Evolutionary conservation across 768 basidiomycete genomes (phyloP), one percentile per base, ranked within the genome.

Genomic region (Suillus decipiens): DNA sequence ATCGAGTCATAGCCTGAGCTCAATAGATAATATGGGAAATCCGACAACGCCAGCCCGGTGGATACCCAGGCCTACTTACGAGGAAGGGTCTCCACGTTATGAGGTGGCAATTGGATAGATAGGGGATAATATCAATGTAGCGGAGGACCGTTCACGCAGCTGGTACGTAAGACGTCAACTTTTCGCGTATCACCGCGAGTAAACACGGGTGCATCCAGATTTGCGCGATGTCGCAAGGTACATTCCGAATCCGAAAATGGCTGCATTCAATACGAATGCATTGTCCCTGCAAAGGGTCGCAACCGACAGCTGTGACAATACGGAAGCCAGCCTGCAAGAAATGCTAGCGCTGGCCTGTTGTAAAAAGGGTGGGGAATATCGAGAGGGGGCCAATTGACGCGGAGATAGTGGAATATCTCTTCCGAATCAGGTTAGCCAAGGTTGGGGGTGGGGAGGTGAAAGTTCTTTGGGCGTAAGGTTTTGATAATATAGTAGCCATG

Each of bases 221-320:
- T 58, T 77, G 77, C 55, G 78, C 68, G 3, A 74, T 74, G 19
- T 80, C 76, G 53, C 80, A 76, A 15, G 77, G 73, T 0, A 73
- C 61, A 1, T 75, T 76, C 19, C 69, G 67, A 9, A 80, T 76
- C 15, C 68, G 68, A 6, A 80, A 70, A 2, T 80, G 71, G 61
- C 77, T 76, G 5, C 69, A 64, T 5, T 73, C 71, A 34, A 75
- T 72, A 61, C 69, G 71, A 24, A 72, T 64, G 14, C 69, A 61
- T 60, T 73, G 73, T 15, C 71, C 66, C 34, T 69, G 68, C 57
- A 72, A 22, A 9, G 63, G 63, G 6, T 67, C 60, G 10, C 67
- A 22, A 1, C 64, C 66, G 0, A 67, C 67, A 4, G 59, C 63
- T 6, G 34, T 17, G 10, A 15, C 17, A 51, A 66, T 62, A 70